phyloP scores from a whole-genome alignment of 345 rosid genomes.

The Nephelium lappaceum region DNA sequence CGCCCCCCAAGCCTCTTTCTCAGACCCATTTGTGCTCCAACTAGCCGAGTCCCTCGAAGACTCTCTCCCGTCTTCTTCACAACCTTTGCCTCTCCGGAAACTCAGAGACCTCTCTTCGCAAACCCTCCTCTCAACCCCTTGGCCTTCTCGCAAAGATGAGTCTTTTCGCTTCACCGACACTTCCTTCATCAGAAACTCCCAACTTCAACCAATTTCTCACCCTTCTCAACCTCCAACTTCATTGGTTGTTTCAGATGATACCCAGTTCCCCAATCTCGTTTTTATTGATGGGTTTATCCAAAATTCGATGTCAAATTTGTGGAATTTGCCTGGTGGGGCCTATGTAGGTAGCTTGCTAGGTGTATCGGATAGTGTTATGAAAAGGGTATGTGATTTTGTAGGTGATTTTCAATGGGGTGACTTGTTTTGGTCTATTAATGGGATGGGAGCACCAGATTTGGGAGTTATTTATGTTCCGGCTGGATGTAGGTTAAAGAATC shows the following conservation, averaged over 20 bases:
- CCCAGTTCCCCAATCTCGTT: slow-evolving; percentile 49
- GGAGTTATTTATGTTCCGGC: slow-evolving; percentile 78
- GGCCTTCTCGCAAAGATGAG: slow-evolving; percentile 93
- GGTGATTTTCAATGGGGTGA: slow-evolving; percentile 75
- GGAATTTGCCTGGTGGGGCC: slow-evolving; percentile 72
- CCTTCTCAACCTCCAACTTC: slow-evolving; percentile 41
- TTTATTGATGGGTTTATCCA: slow-evolving; percentile 74
- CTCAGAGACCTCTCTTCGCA: slow-evolving; percentile 71
- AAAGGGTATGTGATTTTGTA: slow-evolving; percentile 48
- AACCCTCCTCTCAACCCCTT: slow-evolving; percentile 70
- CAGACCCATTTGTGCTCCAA: slow-evolving; percentile 86
- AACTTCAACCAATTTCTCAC: slow-evolving; percentile 58
- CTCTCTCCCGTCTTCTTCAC: slow-evolving; percentile 52
- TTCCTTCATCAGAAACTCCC: slow-evolving; percentile 64
- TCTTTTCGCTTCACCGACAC: slow-evolving; percentile 88
- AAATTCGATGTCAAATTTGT: slow-evolving; percentile 44
- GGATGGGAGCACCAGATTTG: slow-evolving; percentile 87
- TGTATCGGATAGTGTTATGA: slow-evolving; percentile 38
- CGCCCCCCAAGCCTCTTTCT: slow-evolving; percentile 54
- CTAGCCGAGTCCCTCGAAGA: slow-evolving; percentile 93
- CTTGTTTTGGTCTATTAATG: slow-evolving; percentile 88
- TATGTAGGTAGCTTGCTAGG: slow-evolving; percentile 69
- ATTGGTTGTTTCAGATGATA: slow-evolving; percentile 32
- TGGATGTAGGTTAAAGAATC: slow-evolving; percentile 70
- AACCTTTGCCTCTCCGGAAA: slow-evolving; percentile 56